Evolutionary conservation across 2,329 filamentous ascomycete species (phyloP), one percentile per base, ranked within the genome.

Genomic region (Colletotrichum chrysophilum): DNA sequence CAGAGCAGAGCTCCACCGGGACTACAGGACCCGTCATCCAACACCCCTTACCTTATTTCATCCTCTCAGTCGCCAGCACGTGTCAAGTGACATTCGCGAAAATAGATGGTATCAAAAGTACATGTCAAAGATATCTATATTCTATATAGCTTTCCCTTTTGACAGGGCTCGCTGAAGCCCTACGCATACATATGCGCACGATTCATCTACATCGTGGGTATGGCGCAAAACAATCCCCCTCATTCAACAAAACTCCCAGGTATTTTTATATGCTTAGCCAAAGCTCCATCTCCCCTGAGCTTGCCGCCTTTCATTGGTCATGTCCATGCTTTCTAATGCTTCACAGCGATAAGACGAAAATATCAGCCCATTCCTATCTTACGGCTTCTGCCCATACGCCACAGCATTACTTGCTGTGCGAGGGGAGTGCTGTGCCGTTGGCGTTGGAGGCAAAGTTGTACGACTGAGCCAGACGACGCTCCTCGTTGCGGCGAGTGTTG

Each of bases 401-500:
- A 36, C 71, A 52, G 43, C 43, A 48, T 76, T 82, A 84, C 71
- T 84, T 83, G 70, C 80, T 80, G 76, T 79, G 79, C 80, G 84
- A 82, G 60, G 84, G 82, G 38, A 81, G 78, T 70, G 72, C 80
- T 60, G 79, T 79, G 69, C 81, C 83, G 76, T 84, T 86, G 38
- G 66, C 71, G 18, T 81, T 78, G 75, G 81, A 78, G 71, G 80
- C 78, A 78, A 84, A 86, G 76, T 82, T 81, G 76, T 88, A 89
- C 55, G 80, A 81, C 81, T 89, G 88, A 65, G 89, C 87, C 67
- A 94, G 87, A 71, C 92, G 88, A 74, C 92, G 89, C 88, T 94
- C 92, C 24, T 83, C 87, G 89, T 95, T 95, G 84, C 90, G 86
- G 81, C 94, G 92, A 72, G 86, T 86, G 88, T 98, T 98, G 89